These are phyloP conservation scores for Fragaria iinumae DNA, from an alignment of 306 rosid species.

Conservation along the genomic window DNA sequence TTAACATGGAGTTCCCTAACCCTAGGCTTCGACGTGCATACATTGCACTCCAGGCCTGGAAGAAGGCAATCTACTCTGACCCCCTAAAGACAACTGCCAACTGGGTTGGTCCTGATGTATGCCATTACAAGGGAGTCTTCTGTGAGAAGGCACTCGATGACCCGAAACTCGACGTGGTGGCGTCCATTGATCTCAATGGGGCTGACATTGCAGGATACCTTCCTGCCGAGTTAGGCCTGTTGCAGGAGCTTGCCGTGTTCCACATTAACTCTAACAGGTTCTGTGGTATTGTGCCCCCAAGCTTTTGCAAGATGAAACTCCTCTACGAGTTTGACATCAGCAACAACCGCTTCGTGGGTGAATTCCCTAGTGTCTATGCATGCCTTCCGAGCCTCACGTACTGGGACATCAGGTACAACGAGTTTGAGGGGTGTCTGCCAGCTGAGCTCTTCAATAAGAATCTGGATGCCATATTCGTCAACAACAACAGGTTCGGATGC, in stretches of 20 bases:
- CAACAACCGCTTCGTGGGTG: slow-evolving; percentile 32
- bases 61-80: slow-evolving; percentile 25
- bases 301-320: slow-evolving; percentile 22
- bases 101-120: slow-evolving; percentile 32
- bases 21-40: slow-evolving; percentile 35
- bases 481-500: slow-evolving; percentile 57
- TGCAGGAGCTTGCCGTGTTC: slow-evolving; percentile 27
- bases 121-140: slow-evolving; percentile 31
- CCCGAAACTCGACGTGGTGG: slow-evolving; percentile 21
- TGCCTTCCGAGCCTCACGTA: slow-evolving; percentile 26
- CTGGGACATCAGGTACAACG: slow-evolving; percentile 31
- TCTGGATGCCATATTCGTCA: slow-evolving; percentile 58
- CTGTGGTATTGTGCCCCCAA: slow-evolving; percentile 33
- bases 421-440: slow-evolving; percentile 31
- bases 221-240: slow-evolving; percentile 32
- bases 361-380: slow-evolving; percentile 23
- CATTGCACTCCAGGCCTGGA: slow-evolving; percentile 40
- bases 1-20: slow-evolving; percentile 19
- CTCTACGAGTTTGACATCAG: slow-evolving; percentile 33
- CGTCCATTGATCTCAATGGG: slow-evolving; percentile 30
- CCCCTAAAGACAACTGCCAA: slow-evolving; percentile 22
- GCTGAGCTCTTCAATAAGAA: slow-evolving; percentile 24
- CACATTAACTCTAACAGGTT: slow-evolving; percentile 36
- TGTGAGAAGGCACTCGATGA: slow-evolving; percentile 29
- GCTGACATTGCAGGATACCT: slow-evolving; percentile 41